These are phyloP conservation scores for Phaeotremella skinneri DNA, from an alignment of 768 basidiomycete genomes.

Conservation along the genomic window DNA sequence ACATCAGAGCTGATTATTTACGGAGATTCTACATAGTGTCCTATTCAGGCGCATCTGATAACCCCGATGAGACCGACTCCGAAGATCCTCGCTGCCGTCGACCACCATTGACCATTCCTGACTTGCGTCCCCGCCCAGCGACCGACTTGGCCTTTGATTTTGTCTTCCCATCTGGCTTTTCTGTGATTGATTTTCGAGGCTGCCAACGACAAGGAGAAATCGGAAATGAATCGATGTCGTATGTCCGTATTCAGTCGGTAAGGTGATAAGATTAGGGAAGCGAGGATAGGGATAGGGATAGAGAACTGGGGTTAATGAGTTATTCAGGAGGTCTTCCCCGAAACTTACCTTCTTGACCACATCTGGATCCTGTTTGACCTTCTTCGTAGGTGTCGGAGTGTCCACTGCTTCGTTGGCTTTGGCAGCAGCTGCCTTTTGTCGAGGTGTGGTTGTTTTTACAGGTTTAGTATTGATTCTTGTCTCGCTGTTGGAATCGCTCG, in stretches of 20 bases:
- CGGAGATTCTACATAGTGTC: no score
- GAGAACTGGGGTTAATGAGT: background rate
- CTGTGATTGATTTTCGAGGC: background rate
- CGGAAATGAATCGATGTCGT: background rate
- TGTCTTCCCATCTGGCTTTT: background rate
- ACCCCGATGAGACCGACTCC: constrained; percentile 16
- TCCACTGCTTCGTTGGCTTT: constrained; percentile 9
- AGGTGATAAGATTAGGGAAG: background rate
- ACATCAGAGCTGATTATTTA: no score
- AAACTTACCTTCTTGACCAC: constrained; percentile 18
- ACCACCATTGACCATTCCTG: background rate
- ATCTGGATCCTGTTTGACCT: background rate
- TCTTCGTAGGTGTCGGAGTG: background rate
- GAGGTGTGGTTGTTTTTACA: constrained; percentile 22
- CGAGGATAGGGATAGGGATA: background rate
- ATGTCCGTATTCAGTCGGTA: background rate
- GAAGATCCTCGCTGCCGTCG: background rate
- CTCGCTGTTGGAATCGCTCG: constrained; percentile 5
- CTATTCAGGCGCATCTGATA: constrained; percentile 30
- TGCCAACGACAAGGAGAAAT: background rate
- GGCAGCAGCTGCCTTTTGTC: constrained; percentile 20
- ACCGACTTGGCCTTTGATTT: constrained; percentile 1
- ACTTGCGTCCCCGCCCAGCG: background rate
- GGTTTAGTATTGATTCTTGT: constrained; percentile 6
- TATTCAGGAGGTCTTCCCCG: background rate